A percentile compares a stretch with the other conserved stretches of the same genome.
These are phyloP conservation scores for Platanthera guangdongensis DNA, from an alignment of 106 monocot genomes.

Conservation along the genomic window DNA sequence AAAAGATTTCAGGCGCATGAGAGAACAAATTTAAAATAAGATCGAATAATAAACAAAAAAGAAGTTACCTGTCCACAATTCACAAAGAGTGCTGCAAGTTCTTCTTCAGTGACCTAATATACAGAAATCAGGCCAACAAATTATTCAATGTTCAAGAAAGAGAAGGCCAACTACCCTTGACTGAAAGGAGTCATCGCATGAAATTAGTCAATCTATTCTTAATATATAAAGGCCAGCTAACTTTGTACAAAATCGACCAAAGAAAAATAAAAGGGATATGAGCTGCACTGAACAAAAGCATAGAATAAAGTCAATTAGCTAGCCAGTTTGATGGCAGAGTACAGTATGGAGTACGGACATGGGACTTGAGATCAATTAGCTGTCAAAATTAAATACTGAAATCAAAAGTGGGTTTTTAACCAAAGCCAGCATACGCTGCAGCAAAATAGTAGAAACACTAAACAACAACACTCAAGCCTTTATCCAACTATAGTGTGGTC, in stretches of 20 bases:
- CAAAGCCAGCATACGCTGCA: no score
- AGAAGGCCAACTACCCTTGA: background rate
- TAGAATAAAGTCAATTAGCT: background rate
- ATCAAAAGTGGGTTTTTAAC: no score
- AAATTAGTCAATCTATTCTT: background rate
- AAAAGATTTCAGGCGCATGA: conserved; percentile 1
- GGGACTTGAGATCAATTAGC: background rate
- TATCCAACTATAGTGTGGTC: no score
- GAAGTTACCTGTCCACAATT: conserved; percentile 29
- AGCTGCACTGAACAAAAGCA: background rate
- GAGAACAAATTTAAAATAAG: background rate
- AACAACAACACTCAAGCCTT: no score
- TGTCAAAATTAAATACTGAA: background rate
- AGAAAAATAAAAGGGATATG: background rate
- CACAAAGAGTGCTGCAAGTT: conserved; percentile 34
- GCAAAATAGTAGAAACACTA: no score
- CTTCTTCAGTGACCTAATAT: conserved; percentile 42
- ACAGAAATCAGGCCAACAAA: background rate
- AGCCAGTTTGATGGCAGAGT: background rate
- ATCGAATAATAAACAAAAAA: background rate
- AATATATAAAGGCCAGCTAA: background rate
- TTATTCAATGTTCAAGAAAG: background rate
- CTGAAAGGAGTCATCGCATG: background rate
- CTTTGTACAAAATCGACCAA: background rate
- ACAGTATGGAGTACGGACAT: background rate